Evolutionary conservation across 495 filamentous ascomycete genomes (phyloP).

Genomic region (Penicillium canescens): DNA sequence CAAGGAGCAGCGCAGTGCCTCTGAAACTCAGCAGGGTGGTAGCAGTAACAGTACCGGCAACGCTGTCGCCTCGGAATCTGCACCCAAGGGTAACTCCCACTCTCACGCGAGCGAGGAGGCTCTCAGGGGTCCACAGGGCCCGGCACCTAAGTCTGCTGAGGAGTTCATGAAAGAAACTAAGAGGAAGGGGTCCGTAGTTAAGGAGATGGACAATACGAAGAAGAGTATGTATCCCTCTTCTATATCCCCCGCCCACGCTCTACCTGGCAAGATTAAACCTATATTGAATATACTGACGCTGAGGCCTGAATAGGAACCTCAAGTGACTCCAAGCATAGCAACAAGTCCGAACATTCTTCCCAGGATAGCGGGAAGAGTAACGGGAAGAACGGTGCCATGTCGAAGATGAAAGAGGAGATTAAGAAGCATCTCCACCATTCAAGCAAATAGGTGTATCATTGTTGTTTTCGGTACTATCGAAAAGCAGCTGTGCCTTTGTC

Average conservation of each 20-base stretch:
- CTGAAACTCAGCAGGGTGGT: background rate
- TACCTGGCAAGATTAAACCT: too few relatives aligned
- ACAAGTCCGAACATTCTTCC: slow-evolving; percentile 4
- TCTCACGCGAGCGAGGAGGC: slow-evolving; percentile 35
- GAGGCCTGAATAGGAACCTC: background rate
- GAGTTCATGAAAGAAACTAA: slow-evolving; percentile 31
- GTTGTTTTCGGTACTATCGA: background rate
- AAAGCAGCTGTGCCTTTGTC: background rate
- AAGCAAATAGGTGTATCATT: background rate
- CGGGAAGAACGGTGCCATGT: slow-evolving; percentile 20
- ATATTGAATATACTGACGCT: background rate
- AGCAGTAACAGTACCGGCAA: background rate
- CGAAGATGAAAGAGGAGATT: slow-evolving; percentile 35
- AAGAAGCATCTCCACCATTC: slow-evolving; percentile 28
- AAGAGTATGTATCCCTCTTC: background rate
- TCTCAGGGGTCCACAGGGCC: slow-evolving; percentile 33
- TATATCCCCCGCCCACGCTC: too few relatives aligned
- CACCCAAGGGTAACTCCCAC: background rate
- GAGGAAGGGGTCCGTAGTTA: background rate
- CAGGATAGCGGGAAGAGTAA: slow-evolving; percentile 5
- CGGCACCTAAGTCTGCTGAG: slow-evolving; percentile 24
- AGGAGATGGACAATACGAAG: background rate
- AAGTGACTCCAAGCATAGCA: slow-evolving; percentile 1
- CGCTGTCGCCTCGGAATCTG: background rate
- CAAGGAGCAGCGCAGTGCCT: slow-evolving; percentile 1